Conservation (phyloP, 2,329 filamentous ascomycete species). For the Amauroascus verrucosus region DNA sequence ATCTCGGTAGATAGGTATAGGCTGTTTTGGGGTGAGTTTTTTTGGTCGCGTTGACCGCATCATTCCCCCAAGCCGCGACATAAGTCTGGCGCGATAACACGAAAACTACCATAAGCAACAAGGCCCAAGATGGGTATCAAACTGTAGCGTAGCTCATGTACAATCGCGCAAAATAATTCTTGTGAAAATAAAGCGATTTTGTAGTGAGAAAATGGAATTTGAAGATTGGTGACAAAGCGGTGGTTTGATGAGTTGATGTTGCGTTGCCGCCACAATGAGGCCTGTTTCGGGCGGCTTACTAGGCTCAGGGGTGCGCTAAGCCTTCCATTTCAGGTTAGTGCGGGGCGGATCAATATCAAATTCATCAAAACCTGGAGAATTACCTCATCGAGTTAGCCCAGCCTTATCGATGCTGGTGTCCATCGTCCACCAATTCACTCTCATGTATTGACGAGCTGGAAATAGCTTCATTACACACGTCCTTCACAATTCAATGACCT, state of each 20-base stretch:
- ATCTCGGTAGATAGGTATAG: slow-evolving; percentile 77
- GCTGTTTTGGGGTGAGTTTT: slow-evolving; percentile 86
- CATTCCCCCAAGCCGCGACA: slow-evolving; percentile 38
- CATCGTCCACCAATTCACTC: neutral
- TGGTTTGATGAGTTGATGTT: slow-evolving; percentile 38
- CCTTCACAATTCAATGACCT: slow-evolving; percentile 1
- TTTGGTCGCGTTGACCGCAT: slow-evolving; percentile 41
- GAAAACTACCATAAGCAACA: slow-evolving; percentile 31
- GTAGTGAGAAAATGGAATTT: slow-evolving; percentile 35
- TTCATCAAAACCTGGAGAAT: slow-evolving; percentile 18
- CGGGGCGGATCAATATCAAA: slow-evolving; percentile 37
- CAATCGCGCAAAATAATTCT: slow-evolving; percentile 44
- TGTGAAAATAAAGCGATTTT: slow-evolving; percentile 44
- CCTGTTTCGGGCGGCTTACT: slow-evolving; percentile 34
- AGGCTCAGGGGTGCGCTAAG: slow-evolving; percentile 37
- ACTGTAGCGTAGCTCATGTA: slow-evolving; percentile 50
- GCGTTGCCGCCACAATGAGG: slow-evolving; percentile 31
- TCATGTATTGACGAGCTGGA: neutral
- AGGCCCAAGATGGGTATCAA: slow-evolving; percentile 55
- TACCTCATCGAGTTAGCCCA: slow-evolving; percentile 14
- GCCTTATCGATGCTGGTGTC: slow-evolving; percentile 1
- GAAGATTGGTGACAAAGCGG: slow-evolving; percentile 26
- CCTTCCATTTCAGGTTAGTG: slow-evolving; percentile 33
- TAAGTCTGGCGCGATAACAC: slow-evolving; percentile 33
- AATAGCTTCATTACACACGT: neutral